A percentile compares a stretch with the other conserved stretches of the same genome.
Evolutionary conservation across 2,329 filamentous ascomycete species (phyloP).

Genomic region (Colletotrichum tropicale): DNA sequence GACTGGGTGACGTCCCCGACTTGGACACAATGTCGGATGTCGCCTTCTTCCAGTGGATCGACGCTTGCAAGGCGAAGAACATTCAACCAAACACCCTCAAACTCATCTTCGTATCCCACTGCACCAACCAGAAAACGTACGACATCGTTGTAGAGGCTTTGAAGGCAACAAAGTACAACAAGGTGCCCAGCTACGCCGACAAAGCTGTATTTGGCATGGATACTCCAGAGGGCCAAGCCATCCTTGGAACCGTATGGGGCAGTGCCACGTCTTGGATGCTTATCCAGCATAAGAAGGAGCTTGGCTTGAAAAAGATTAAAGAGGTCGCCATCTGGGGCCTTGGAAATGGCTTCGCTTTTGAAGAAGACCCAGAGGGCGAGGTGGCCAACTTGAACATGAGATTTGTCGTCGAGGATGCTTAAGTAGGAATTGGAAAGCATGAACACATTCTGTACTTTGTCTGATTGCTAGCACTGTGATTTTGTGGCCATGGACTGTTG

Average conservation of each 20-base stretch:
- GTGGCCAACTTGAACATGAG: background rate
- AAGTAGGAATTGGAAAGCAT: background rate
- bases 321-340: background rate
- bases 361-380: background rate
- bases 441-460: too few relatives aligned
- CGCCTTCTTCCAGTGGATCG: background rate
- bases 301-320: background rate
- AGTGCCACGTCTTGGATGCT: background rate
- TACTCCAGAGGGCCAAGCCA: background rate
- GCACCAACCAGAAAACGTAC: background rate
- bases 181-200: background rate
- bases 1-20: background rate
- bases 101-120: background rate
- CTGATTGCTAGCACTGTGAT: too few relatives aligned
- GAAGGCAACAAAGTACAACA: background rate
- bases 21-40: background rate
- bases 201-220: background rate
- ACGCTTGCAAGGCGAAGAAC: background rate
- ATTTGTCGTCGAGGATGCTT: background rate
- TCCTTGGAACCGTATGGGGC: background rate
- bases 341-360: background rate
- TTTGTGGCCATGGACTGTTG: slow-evolving; percentile 17
- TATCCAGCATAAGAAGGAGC: background rate
- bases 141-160: background rate
- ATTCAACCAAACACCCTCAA: background rate